These are phyloP conservation scores for Ophiocordyceps camponoti-saundersi DNA, from an alignment of 2,329 filamentous ascomycete genomes.

Conservation along the genomic window DNA sequence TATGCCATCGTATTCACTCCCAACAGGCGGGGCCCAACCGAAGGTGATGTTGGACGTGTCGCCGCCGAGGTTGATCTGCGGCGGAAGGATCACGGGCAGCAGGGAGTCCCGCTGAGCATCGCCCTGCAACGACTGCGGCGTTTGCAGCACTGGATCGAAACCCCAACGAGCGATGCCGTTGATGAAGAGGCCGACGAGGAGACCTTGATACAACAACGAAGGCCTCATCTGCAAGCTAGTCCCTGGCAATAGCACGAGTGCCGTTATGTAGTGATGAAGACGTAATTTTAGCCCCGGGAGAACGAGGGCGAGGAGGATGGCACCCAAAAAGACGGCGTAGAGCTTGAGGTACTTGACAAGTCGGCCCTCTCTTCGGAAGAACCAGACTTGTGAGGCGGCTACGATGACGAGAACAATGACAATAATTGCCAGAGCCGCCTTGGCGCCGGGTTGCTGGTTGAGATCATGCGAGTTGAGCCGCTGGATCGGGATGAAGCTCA, in stretches of 20 bases:
- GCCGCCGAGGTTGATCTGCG: constrained; percentile 25
- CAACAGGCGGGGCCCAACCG: constrained; percentile 26
- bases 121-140: constrained; percentile 53
- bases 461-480: constrained; percentile 85
- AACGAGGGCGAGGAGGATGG: constrained; percentile 52
- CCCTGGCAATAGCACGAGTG: constrained; percentile 70
- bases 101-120: constrained; percentile 46
- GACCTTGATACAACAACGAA: constrained; percentile 71
- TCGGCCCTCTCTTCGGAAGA: constrained; percentile 70
- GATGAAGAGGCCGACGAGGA: constrained; percentile 80
- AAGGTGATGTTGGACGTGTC: constrained; percentile 49
- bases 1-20: constrained; percentile 50
- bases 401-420: constrained; percentile 53
- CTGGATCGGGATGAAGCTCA: constrained; percentile 84
- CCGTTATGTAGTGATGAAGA: constrained; percentile 91
- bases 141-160: constrained; percentile 79
- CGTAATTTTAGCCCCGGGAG: constrained; percentile 67
- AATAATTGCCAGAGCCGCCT: constrained; percentile 64
- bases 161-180: constrained; percentile 92
- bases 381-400: constrained; percentile 62
- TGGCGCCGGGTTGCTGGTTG: constrained; percentile 73
- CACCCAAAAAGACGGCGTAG: constrained; percentile 50
- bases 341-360: constrained; percentile 62
- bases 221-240: constrained; percentile 80
- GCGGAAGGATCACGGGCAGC: constrained; percentile 35